Percentiles rank a stretch among this genome's conserved stretches.
Evolutionary conservation across 2,329 filamentous ascomycete genomes (phyloP).

Genomic region (Stromatinia cepivora): DNA sequence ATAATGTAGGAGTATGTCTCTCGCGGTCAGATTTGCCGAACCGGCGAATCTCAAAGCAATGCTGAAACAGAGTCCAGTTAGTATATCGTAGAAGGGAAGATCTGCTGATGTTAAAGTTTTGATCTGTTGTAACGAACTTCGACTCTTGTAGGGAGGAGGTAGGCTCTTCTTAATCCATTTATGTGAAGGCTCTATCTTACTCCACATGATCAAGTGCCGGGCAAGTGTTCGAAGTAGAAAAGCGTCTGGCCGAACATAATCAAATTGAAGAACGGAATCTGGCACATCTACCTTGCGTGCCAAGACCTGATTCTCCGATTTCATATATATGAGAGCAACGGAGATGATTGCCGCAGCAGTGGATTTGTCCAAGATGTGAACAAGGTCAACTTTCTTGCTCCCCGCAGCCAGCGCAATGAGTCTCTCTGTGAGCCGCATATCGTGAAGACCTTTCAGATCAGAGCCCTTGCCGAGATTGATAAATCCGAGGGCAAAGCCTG

Average conservation of each 20-base stretch:
- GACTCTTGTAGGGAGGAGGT: slow-evolving; percentile 65
- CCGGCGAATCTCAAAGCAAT: slow-evolving; percentile 74
- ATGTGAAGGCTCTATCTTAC: slow-evolving; percentile 69
- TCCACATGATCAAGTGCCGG: slow-evolving; percentile 92
- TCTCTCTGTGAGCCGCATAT: slow-evolving; percentile 90
- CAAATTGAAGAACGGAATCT: slow-evolving; percentile 85
- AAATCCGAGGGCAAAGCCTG: slow-evolving; percentile 88
- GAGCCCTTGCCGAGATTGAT: slow-evolving; percentile 93
- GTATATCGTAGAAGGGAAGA: slow-evolving; percentile 88
- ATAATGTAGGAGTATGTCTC: slow-evolving; percentile 80
- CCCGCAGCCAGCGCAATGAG: slow-evolving; percentile 82
- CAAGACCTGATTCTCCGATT: slow-evolving; percentile 83
- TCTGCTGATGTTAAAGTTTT: slow-evolving; percentile 73
- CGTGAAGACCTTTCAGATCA: slow-evolving; percentile 83
- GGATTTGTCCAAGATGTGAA: slow-evolving; percentile 89
- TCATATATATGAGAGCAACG: slow-evolving; percentile 92
- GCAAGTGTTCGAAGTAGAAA: slow-evolving; percentile 87
- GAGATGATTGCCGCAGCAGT: slow-evolving; percentile 92
- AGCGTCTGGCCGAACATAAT: slow-evolving; percentile 91
- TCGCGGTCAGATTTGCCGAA: slow-evolving; percentile 66
- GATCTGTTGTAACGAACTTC: slow-evolving; percentile 60
- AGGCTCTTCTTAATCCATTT: slow-evolving; percentile 76
- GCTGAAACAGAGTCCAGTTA: slow-evolving; percentile 84
- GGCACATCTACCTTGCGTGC: slow-evolving; percentile 93
- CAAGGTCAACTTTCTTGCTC: slow-evolving; percentile 85